Evolutionary conservation across 2,329 filamentous ascomycete species (phyloP), one percentile per base, ranked within the genome.

Genomic region (Aciculosporium take): DNA sequence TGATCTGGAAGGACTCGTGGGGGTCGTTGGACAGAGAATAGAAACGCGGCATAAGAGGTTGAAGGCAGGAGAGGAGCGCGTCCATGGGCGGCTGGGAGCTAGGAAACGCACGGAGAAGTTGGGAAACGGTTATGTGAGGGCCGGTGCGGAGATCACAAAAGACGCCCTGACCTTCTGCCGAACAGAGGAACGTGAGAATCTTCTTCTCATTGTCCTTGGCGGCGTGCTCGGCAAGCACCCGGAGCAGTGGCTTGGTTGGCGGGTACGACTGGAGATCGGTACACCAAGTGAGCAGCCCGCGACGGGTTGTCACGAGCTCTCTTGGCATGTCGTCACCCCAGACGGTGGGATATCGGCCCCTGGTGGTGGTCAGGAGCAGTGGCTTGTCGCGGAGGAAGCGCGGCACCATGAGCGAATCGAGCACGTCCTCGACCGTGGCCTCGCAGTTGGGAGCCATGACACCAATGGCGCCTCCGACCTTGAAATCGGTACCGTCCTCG

Each of bases 1-100:
- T 74, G 18, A 79, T 72, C 47, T 74, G 73, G 46, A 74, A 83
- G 7, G 71, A 72, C 50, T 93, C 78, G 48, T 91, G 84, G 0
- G 91, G 91, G 55, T 98, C 91, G 59, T 94, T 95, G 41, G 88
- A 95, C 12, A 98, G 77, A 4, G 89, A 96, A 67, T 98, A 98
- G 68, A 98, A 98, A 45, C 91, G 84, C 3, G 91, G 91, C 89
- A 96, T 96, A 39, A 96, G 72, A 37, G 85, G 83, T 53, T 83
- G 84, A 40, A 95, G 74, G 33, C 82, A 74, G 2, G 83, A 84
- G 28, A 95, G 72, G 9, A 98, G 69, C 45, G 79, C 69, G 41
- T 91, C 84, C 52, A 98, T 69, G 4, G 89, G 87, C 40, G 91
- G 91, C 57, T 86, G 84, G 6, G 85, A 78, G 31, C 86, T 94